Base-by-base conservation (phyloP, 805 yeast genomes). In the Kregervanrija delftensis region DNA sequence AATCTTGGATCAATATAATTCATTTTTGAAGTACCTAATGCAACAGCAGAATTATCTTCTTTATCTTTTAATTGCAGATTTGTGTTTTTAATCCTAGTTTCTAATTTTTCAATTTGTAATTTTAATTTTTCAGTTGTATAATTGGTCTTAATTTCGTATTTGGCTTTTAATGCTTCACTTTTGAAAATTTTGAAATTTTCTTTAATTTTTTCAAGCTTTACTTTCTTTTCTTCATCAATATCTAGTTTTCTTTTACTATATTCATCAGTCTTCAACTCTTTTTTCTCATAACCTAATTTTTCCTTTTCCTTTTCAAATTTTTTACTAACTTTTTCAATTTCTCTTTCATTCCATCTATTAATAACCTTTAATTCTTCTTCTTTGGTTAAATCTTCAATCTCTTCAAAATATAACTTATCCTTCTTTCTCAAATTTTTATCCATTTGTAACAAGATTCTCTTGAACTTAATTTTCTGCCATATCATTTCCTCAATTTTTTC, bases 1-100 rank as follows among this genome's bases (percentile, higher is more conserved):
- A 91, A 69, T 52, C 98, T 74, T 22, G 98, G 98, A 64, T 91
- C 98, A 48, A 91, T 91, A 70, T 91, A 91, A 64, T 91, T 91
- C 73, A 86, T 79, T 69, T 91, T 91, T 22, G 96, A 86, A 0
- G 98, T 91, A 39, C 96, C 89, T 52, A 91, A 69, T 0, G 97
- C 90, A 28, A 91, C 97, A 52, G 86, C 86, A 0, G 96, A 86
- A 61, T 90, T 90, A 60, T 89, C 97, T 61, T 91, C 96, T 63
- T 86, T 89, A 61, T 90, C 97, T 63, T 88, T 83, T 60, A 88
- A 72, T 60, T 86, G 95, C 49, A 88, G 69, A 9, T 77, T 67
- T 2, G 86, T 81, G 48, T 77, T 83, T 41, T 71, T 61, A 37
- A 88, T 83, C 53, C 96, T 73, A 46, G 76, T 76, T 41, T 86